Percentiles rank a stretch among this genome's conserved stretches.
Conservation (phyloP, 75 land plant genomes). For the Picea sitchensis region DNA sequence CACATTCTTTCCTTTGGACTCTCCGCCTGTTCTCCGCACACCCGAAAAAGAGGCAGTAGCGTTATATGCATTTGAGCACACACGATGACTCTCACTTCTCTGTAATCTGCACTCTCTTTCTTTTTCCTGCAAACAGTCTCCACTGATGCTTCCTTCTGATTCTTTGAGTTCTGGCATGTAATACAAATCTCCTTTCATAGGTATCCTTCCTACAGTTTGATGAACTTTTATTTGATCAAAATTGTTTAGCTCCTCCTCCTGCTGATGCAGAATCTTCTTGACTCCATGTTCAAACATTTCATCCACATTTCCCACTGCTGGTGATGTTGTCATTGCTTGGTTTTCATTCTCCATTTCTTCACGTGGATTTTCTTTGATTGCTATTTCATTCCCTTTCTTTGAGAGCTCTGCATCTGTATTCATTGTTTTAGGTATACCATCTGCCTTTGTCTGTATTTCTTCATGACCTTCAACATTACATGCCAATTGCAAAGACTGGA, state of each 20-base stretch:
- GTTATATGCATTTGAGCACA: background rate
- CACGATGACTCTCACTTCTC: too few relatives aligned
- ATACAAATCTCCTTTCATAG: background rate
- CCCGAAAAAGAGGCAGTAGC: background rate
- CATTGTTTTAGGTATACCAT: background rate
- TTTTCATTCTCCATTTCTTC: background rate
- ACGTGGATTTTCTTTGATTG: background rate
- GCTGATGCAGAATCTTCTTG: background rate
- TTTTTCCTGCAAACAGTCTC: background rate
- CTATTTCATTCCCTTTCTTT: background rate
- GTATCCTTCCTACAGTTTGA: background rate
- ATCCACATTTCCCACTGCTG: background rate
- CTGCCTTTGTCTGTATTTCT: background rate
- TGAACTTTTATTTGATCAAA: background rate
- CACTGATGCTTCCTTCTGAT: background rate
- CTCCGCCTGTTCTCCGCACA: background rate
- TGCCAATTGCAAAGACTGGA: background rate
- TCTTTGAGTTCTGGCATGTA: conserved; percentile 2
- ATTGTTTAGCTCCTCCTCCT: background rate
- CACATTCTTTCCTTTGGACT: background rate
- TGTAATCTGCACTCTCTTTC: too few relatives aligned
- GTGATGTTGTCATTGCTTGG: background rate
- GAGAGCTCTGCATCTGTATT: background rate
- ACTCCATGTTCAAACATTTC: background rate
- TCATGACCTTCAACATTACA: background rate